These are phyloP conservation scores for Solanum acaule DNA, from an alignment of 257 asterid species.

Conservation along the genomic window DNA sequence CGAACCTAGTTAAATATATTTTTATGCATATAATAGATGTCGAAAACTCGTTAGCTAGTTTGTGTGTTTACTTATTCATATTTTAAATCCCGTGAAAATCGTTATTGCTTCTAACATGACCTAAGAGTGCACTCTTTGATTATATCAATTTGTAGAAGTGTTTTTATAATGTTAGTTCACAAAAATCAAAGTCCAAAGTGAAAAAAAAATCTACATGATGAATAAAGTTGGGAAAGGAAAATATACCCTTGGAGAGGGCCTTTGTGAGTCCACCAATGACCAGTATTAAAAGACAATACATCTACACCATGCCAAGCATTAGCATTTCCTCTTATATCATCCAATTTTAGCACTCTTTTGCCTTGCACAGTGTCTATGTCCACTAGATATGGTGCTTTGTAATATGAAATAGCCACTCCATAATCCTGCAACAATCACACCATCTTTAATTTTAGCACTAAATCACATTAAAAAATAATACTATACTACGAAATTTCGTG, in stretches of 20 bases:
- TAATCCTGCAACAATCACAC: slow-evolving; percentile 44
- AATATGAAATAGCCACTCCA: slow-evolving; percentile 65
- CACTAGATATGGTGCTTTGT: slow-evolving; percentile 82
- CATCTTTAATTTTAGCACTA: neutral
- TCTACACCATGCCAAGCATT: slow-evolving; percentile 79
- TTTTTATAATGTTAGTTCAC: neutral
- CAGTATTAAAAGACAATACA: slow-evolving; percentile 84
- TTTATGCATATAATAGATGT: neutral
- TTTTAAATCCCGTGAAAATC: neutral
- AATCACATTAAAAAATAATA: neutral
- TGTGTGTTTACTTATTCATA: neutral
- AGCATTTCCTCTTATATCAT: slow-evolving; percentile 65
- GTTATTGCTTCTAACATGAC: neutral
- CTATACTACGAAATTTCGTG: neutral
- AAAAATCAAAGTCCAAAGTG: neutral
- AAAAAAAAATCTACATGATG: neutral
- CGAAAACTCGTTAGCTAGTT: neutral
- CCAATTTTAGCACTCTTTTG: slow-evolving; percentile 66
- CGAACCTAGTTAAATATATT: neutral
- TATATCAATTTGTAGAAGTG: neutral
- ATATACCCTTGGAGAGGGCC: slow-evolving; percentile 85
- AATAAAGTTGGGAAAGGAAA: neutral
- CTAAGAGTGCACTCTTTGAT: neutral
- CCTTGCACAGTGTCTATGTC: slow-evolving; percentile 69
- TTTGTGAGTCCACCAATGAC: slow-evolving; percentile 95